Conservation (phyloP, 176 grass and related monocot genomes). For the Bothriochloa decipiens region DNA sequence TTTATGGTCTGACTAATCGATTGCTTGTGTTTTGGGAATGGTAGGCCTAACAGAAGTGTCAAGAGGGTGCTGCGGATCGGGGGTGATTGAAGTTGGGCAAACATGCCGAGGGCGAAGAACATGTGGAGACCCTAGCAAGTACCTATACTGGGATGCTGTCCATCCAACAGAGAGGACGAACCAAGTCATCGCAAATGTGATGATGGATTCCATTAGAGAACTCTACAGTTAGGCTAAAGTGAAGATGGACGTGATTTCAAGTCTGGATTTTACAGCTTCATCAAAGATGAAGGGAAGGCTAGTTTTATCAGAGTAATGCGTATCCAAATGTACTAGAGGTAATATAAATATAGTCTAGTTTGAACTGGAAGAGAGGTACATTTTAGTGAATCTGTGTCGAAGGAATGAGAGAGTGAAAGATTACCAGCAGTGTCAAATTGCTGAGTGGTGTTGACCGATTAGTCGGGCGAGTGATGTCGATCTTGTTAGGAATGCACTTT, state of each 20-base stretch:
- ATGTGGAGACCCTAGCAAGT: slow-evolving; percentile 64
- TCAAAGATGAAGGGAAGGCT: background rate
- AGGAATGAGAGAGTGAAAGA: background rate
- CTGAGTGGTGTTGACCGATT: background rate
- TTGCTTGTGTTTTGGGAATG: slow-evolving; percentile 9
- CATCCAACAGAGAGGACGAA: slow-evolving; percentile 72
- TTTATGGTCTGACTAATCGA: background rate
- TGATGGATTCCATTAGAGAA: slow-evolving; percentile 33
- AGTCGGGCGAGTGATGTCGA: background rate
- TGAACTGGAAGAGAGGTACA: background rate
- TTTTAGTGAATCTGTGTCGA: background rate
- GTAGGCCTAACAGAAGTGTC: slow-evolving; percentile 57
- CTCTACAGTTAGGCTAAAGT: slow-evolving; percentile 34
- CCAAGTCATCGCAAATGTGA: slow-evolving; percentile 48
- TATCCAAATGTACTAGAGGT: slow-evolving; percentile 7
- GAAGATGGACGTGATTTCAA: background rate
- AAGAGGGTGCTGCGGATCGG: slow-evolving; percentile 66
- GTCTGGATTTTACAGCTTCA: background rate
- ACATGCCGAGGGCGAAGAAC: slow-evolving; percentile 61
- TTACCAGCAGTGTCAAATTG: background rate
- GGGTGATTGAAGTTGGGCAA: slow-evolving; percentile 60
- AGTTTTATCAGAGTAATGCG: background rate
- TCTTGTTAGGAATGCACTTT: background rate
- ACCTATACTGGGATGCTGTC: slow-evolving; percentile 78
- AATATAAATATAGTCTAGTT: background rate